Evolutionary conservation across 768 basidiomycete species (phyloP).

Genomic region (Peribolospora kevripleyi): DNA sequence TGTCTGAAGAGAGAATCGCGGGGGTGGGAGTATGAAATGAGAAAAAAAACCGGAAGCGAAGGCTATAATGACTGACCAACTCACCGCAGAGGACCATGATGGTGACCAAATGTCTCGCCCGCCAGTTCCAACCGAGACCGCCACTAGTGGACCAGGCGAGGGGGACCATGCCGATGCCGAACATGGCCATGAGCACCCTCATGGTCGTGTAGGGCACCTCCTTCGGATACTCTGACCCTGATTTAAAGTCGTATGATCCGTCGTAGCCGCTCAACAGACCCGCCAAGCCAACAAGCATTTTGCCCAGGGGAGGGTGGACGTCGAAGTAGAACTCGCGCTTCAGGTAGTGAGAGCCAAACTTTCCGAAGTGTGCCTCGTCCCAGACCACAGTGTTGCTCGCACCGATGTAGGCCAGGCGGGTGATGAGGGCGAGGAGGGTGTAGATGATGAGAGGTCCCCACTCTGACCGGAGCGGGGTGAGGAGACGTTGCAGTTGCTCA

Average conservation of each 20-base stretch:
- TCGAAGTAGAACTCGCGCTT: slow-evolving; percentile 99
- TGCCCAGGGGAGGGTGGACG: slow-evolving; percentile 76
- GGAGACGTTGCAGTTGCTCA: too few species aligned
- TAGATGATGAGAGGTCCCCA: slow-evolving; percentile 43
- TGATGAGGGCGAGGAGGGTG: slow-evolving; percentile 82
- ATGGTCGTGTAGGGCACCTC: slow-evolving; percentile 77
- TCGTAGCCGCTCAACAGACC: slow-evolving; percentile 78
- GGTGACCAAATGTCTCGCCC: slow-evolving; percentile 74
- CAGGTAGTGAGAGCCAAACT: slow-evolving; percentile 93
- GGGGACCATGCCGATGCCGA: slow-evolving; percentile 87
- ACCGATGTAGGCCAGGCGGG: slow-evolving; percentile 81
- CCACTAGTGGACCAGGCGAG: slow-evolving; percentile 90
- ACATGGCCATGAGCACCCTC: slow-evolving; percentile 80
- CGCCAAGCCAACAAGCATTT: slow-evolving; percentile 92
- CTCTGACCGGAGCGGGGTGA: too few species aligned
- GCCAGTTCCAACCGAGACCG: slow-evolving; percentile 71
- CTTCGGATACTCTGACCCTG: slow-evolving; percentile 59
- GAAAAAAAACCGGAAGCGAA: not conserved
- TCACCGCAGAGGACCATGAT: slow-evolving; percentile 78
- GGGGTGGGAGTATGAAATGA: not conserved
- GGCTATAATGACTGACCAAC: slow-evolving; percentile 13
- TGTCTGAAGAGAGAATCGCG: slow-evolving; percentile 30
- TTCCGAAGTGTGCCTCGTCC: slow-evolving; percentile 99
- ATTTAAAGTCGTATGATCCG: slow-evolving; percentile 81
- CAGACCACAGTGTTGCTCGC: slow-evolving; percentile 65